Evolutionary conservation across 2,329 filamentous ascomycete species (phyloP).

Genomic region (Ceratocystis eucalypticola): DNA sequence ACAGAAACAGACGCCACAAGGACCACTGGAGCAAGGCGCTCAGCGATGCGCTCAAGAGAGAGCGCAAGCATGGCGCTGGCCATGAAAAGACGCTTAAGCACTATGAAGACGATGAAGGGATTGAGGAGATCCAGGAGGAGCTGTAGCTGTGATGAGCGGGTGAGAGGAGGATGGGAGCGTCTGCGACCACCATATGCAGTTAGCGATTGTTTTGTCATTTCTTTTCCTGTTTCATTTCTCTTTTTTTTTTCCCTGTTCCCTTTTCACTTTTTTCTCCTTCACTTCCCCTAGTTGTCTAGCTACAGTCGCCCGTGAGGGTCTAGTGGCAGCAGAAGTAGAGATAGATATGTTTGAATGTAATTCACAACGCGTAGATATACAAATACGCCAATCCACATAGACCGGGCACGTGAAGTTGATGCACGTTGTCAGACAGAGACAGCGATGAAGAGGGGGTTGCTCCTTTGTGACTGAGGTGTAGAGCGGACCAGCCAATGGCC

Average conservation of each 20-base stretch:
- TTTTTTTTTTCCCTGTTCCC: too few relatives aligned
- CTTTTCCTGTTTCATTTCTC: not conserved
- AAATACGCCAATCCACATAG: not conserved
- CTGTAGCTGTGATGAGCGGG: not conserved
- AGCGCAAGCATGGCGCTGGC: conserved; percentile 24
- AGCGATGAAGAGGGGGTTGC: not conserved
- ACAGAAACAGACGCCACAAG: conserved; percentile 27
- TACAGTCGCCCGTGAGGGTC: not conserved
- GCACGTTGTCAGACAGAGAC: not conserved
- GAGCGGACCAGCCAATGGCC: not conserved
- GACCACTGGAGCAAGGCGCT: conserved; percentile 36
- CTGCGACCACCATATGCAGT: not conserved
- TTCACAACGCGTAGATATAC: not conserved
- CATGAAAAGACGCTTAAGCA: conserved; percentile 21
- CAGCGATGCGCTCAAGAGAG: conserved; percentile 26
- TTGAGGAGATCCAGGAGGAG: conserved; percentile 18
- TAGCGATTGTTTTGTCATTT: not conserved
- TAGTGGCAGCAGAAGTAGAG: not conserved
- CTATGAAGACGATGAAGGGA: conserved; percentile 20
- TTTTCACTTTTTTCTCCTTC: not conserved
- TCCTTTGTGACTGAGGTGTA: not conserved
- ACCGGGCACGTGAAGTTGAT: not conserved
- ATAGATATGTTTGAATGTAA: not conserved
- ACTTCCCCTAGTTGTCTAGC: not conserved
- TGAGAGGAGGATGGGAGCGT: not conserved